Conservation (phyloP, 768 basidiomycete species). For the Leccinum uliginosum region DNA sequence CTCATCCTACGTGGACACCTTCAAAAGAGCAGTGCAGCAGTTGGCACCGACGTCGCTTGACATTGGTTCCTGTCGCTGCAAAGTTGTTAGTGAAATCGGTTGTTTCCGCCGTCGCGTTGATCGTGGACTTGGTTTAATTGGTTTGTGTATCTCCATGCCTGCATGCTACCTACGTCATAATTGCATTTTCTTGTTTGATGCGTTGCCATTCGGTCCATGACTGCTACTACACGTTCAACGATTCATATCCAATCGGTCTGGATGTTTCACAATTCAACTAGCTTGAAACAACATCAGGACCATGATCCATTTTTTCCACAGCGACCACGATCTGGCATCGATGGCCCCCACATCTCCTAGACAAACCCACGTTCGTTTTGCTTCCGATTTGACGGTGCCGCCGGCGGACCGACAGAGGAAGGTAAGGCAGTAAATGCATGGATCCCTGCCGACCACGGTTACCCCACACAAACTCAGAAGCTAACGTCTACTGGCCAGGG, state of each 20-base stretch:
- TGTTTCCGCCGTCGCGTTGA: not conserved
- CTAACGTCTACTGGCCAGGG: conserved; percentile 7
- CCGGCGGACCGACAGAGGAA: conserved; percentile 30
- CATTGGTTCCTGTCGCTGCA: not conserved
- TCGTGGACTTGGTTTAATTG: conserved; percentile 5
- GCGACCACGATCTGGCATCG: conserved; percentile 17
- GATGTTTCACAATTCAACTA: not conserved
- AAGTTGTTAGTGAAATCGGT: not conserved
- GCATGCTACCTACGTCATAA: conserved; percentile 9
- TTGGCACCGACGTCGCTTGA: not conserved
- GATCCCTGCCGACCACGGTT: not conserved
- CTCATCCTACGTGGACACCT: conserved; percentile 13
- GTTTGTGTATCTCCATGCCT: conserved; percentile 5
- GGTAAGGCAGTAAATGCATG: conserved; percentile 17
- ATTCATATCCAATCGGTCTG: conserved; percentile 11
- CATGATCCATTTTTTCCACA: not conserved
- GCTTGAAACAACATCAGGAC: not conserved
- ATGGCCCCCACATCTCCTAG: conserved; percentile 16
- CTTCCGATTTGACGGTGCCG: conserved; percentile 28
- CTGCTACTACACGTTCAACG: not conserved
- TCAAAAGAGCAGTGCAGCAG: not conserved
- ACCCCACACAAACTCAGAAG: not conserved
- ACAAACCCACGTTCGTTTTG: conserved; percentile 30
- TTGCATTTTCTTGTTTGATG: conserved; percentile 6
- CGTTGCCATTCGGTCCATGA: not conserved